A percentile compares a stretch with the other conserved stretches of the same genome.
phyloP scores from a whole-genome alignment of 805 yeast species.

The Lipomyces japonicus region DNA sequence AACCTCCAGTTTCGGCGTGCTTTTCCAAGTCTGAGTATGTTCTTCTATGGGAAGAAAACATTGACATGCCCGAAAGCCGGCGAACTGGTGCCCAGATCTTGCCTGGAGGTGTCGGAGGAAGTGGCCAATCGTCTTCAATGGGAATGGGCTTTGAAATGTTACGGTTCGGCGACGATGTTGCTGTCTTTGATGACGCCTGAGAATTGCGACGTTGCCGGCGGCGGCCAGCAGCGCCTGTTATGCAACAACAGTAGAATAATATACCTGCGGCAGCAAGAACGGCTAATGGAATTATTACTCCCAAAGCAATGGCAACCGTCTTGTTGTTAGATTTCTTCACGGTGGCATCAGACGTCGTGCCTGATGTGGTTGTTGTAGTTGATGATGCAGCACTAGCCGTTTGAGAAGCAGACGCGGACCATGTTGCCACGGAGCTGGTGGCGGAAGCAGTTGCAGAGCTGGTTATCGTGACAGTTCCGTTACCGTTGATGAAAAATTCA shows the following conservation, averaged over 20 bases:
- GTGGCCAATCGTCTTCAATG: constrained; percentile 28
- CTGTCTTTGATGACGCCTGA: constrained; percentile 11
- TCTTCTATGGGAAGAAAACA: constrained; percentile 19
- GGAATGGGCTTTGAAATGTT: constrained; percentile 26
- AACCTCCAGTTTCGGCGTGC: constrained; percentile 16
- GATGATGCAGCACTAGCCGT: constrained; percentile 31
- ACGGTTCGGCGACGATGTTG: constrained; percentile 13
- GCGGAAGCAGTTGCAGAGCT: constrained; percentile 23
- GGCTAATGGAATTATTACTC: constrained; percentile 73
- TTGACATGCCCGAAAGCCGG: constrained; percentile 21
- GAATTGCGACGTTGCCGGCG: constrained; percentile 13
- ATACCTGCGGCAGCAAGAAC: constrained; percentile 48
- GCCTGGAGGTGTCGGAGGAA: constrained; percentile 9
- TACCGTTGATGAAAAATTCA: constrained; percentile 36
- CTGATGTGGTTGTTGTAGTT: constrained; percentile 27
- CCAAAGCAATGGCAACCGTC: constrained; percentile 81
- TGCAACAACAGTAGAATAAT: constrained; percentile 55
- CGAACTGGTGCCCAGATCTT: constrained; percentile 15
- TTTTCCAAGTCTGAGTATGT: constrained; percentile 26
- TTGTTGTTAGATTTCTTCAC: constrained; percentile 39
- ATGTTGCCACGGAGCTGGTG: constrained; percentile 34
- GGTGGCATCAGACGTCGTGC: constrained; percentile 34
- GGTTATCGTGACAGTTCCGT: constrained; percentile 22
- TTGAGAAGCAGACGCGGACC: constrained; percentile 34
- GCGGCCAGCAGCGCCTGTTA: constrained; percentile 18